Conservation (phyloP, 116 monocot genomes). For the Iris pallida region DNA sequence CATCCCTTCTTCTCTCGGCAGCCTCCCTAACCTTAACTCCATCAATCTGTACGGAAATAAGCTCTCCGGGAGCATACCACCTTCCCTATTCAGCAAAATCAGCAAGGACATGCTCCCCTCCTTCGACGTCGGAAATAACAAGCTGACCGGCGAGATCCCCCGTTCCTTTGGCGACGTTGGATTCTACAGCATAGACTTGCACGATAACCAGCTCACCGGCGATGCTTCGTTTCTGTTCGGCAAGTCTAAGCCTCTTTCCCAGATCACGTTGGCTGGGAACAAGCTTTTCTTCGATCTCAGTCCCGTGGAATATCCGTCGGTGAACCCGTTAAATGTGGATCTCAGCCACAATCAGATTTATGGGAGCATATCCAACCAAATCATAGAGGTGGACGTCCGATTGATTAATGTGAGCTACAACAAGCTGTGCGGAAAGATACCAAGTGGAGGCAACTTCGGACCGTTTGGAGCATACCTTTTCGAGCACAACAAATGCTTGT, state of each 20-base stretch:
- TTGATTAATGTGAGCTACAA: neutral
- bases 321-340: neutral
- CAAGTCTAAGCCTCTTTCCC: neutral
- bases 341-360: neutral
- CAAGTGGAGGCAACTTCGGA: neutral
- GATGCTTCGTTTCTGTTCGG: slow-evolving; percentile 19
- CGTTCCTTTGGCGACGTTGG: neutral
- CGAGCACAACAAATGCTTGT: neutral
- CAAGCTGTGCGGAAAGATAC: neutral
- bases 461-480: neutral
- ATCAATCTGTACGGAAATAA: neutral
- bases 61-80: neutral
- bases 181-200: neutral
- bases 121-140: neutral
- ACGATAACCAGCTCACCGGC: slow-evolving; percentile 4
- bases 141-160: neutral
- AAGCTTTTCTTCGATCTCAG: slow-evolving; percentile 3
- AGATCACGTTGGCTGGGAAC: slow-evolving; percentile 6
- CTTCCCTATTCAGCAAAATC: neutral
- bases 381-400: neutral
- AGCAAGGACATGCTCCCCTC: neutral
- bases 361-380: neutral
- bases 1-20: neutral
- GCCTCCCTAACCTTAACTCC: slow-evolving; percentile 5
- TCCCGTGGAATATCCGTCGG: neutral